Evolutionary conservation across 2,329 filamentous ascomycete species (phyloP).

Genomic region (Thermomyces lanuginosus): DNA sequence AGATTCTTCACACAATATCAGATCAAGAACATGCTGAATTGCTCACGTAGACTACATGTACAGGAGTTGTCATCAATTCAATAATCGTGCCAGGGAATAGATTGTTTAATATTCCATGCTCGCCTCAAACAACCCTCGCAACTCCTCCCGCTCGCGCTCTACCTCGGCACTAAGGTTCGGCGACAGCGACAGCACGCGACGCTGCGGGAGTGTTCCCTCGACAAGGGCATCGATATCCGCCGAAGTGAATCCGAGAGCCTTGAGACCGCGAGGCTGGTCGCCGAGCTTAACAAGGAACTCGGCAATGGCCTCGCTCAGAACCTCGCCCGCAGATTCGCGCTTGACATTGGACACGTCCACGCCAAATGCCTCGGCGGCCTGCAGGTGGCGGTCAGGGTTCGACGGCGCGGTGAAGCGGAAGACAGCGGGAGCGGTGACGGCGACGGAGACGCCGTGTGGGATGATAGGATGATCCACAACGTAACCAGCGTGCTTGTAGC

Average conservation of each 20-base stretch:
- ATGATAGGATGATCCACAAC: constrained; percentile 62
- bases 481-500: constrained; percentile 82
- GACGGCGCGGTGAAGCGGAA: constrained; percentile 85
- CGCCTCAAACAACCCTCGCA: constrained; percentile 52
- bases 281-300: constrained; percentile 70
- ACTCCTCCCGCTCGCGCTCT: constrained; percentile 53
- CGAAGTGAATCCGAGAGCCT: constrained; percentile 60
- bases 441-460: constrained; percentile 88
- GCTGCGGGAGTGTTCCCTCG: constrained; percentile 87
- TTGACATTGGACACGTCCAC: constrained; percentile 80
- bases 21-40: too few relatives aligned
- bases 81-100: too few relatives aligned
- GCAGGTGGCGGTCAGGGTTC: constrained; percentile 81
- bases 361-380: constrained; percentile 78
- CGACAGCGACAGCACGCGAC: constrained; percentile 76
- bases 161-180: constrained; percentile 60
- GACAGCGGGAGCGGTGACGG: constrained; percentile 80
- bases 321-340: constrained; percentile 73
- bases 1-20: too few relatives aligned
- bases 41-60: too few relatives aligned
- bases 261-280: constrained; percentile 77
- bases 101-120: constrained; percentile 40
- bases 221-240: constrained; percentile 69
- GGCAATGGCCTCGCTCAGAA: constrained; percentile 66
- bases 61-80: too few relatives aligned